Base-by-base conservation (phyloP, 1,139 yeast genomes). In the Taphrina wiesneri region DNA sequence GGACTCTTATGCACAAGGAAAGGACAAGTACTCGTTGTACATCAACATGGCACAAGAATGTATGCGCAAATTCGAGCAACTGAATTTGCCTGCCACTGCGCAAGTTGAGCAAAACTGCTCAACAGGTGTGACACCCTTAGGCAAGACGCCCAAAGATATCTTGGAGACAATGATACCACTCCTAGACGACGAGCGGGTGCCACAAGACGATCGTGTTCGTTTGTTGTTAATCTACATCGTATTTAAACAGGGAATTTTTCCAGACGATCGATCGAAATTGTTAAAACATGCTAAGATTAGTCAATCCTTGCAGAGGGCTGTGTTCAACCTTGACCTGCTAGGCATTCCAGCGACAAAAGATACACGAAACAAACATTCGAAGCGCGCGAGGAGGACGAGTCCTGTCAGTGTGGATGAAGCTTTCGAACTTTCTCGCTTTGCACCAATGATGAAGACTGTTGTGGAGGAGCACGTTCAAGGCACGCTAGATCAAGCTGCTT, bases 181-280 rank as follows among this genome's bases (percentile, higher is more conserved):
- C 43, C 78, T 92, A 47, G 83, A 84, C 25, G 77, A 86, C 70
- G 79, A 81, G 64, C 21, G 63, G 13, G 28, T 65, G 2, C 46
- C 30, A 3, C 28, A 36, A 15, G 47, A 15, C 56, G 95, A 90
- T 72, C 90, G 90, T 73, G 80, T 90, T 70, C 82, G 99, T 69
- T 79, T 89, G 53, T 83, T 93, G n/a, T 79, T 90, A 34, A 78
- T 88, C 3, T 93, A 93, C 75, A 88, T 92, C 0, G 76, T 91
- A 46, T 88, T 86, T 75, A 81, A 98, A 70, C 93, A 95, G 3
- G 99, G 99, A 0, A 79, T 93, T 32, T 81, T 90, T 19, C 87
- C 86, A 71, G 75, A 81, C 7, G 99, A 93, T 77, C 84, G 88
- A 70, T 77, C 79, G 63, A 91, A 93, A 73, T 77, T 93, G 53